These are phyloP conservation scores for Luvunga scandens DNA, from an alignment of 345 rosid genomes.

Conservation along the genomic window DNA sequence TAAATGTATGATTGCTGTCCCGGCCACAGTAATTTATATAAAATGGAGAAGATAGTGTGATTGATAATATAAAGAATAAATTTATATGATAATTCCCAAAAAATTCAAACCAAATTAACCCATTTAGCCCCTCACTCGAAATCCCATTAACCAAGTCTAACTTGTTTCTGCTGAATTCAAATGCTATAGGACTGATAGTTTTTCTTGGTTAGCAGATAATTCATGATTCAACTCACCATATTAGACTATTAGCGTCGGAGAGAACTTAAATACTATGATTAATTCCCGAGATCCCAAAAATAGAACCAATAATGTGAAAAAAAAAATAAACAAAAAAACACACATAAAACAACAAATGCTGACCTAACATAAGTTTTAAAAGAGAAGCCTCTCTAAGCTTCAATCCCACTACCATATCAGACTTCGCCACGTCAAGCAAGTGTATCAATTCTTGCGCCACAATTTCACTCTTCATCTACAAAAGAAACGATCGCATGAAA, in stretches of 20 bases:
- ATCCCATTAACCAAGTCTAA: background rate
- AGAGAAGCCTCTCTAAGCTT: slow-evolving; percentile 55
- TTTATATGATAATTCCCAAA: slow-evolving; percentile 4
- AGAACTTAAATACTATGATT: background rate
- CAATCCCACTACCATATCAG: slow-evolving; percentile 51
- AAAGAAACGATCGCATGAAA: background rate
- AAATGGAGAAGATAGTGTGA: background rate
- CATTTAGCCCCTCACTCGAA: background rate
- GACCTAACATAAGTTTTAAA: slow-evolving; percentile 51
- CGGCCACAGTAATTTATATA: background rate
- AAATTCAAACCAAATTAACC: background rate
- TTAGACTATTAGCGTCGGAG: background rate
- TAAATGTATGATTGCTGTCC: background rate
- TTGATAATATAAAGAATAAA: background rate
- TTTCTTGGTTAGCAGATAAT: background rate
- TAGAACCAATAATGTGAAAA: background rate
- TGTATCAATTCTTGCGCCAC: slow-evolving; percentile 43
- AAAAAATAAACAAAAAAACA: too few relatives aligned
- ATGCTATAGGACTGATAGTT: background rate
- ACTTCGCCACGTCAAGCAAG: slow-evolving; percentile 45
- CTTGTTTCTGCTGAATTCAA: background rate
- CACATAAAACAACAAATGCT: slow-evolving; percentile 10
- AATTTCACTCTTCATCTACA: slow-evolving; percentile 43
- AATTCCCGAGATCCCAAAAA: background rate
- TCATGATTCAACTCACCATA: background rate